Conservation (phyloP, 2,329 filamentous ascomycete genomes). For the Dactylellina leptospora region DNA sequence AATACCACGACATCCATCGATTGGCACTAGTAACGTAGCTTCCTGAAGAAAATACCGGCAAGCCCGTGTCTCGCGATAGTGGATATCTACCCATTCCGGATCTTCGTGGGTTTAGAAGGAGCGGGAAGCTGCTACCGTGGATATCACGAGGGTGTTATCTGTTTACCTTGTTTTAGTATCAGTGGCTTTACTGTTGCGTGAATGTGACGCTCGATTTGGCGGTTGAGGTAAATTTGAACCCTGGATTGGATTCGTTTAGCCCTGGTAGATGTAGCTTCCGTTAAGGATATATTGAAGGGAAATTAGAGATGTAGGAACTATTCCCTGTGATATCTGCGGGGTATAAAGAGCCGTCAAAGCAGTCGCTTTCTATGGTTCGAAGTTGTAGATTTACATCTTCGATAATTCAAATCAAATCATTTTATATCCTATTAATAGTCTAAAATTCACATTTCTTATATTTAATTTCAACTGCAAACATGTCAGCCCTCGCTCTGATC, state of each 20-base stretch:
- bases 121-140: constrained; percentile 5
- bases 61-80: constrained; percentile 1
- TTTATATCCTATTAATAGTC: background rate
- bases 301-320: too few relatives aligned
- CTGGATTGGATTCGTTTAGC: too few relatives aligned
- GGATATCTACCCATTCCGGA: constrained; percentile 3
- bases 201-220: too few relatives aligned
- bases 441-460: too few relatives aligned
- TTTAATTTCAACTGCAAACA: constrained; percentile 32
- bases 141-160: background rate
- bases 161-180: background rate
- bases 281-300: too few relatives aligned
- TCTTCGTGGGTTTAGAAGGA: background rate
- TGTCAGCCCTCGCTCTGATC: constrained; percentile 32
- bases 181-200: too few relatives aligned
- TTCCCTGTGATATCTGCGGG: too few relatives aligned
- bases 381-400: background rate
- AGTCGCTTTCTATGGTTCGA: too few relatives aligned
- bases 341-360: too few relatives aligned
- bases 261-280: too few relatives aligned
- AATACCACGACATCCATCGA: constrained; percentile 5
- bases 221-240: too few relatives aligned
- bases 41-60: background rate
- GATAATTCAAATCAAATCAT: background rate
- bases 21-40: background rate